Conservation (phyloP, 192 early-diverging fungal species). For the Rhizophagus sp. region DNA sequence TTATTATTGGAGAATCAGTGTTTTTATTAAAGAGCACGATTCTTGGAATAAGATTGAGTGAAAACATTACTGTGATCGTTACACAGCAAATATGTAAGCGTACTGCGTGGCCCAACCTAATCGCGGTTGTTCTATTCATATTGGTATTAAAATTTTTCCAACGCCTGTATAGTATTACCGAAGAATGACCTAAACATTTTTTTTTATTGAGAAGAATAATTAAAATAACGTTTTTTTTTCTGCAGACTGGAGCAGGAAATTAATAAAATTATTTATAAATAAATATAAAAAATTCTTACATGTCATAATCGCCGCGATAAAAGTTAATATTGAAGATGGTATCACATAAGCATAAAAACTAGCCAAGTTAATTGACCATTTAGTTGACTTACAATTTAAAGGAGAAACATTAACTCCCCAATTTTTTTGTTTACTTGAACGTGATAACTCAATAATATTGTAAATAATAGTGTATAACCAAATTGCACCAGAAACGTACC, state of each 20-base stretch:
- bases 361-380: background rate
- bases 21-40: too few relatives aligned
- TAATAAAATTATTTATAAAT: too few relatives aligned
- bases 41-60: background rate
- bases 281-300: constrained; percentile 10
- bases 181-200: background rate
- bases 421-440: background rate
- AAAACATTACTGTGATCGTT: background rate
- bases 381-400: background rate
- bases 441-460: background rate
- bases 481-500: background rate
- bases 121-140: background rate
- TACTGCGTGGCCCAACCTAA: background rate
- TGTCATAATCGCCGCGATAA: background rate
- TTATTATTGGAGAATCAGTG: background rate
- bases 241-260: too few relatives aligned
- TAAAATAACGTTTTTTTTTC: background rate
- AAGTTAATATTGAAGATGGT: background rate
- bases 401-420: background rate
- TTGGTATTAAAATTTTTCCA: background rate
- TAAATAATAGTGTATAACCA: background rate
- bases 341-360: background rate
- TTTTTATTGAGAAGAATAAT: background rate
- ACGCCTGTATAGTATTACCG: background rate
- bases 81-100: background rate